A percentile compares a stretch with the other conserved stretches of the same genome.
phyloP scores from a whole-genome alignment of 2,329 filamentous ascomycete genomes.

The Monilinia fructicola region DNA sequence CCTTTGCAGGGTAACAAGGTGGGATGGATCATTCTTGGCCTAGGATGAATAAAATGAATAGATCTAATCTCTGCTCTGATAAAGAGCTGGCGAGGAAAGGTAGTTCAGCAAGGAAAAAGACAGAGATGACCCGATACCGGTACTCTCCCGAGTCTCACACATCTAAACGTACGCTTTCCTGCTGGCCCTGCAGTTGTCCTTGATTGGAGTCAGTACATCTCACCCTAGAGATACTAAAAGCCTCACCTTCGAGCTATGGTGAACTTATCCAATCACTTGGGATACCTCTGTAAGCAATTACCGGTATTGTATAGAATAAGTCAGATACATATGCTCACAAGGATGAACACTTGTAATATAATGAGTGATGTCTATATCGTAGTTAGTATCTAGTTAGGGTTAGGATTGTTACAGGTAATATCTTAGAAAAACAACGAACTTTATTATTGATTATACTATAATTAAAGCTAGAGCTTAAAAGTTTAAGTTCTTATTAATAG shows the following conservation, averaged over 20 bases:
- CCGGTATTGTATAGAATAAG: neutral
- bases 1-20: neutral
- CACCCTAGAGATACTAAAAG: neutral
- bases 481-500: no score
- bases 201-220: neutral
- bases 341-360: neutral
- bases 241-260: no score
- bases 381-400: no score
- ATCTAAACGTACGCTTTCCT: no score
- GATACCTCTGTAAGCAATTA: neutral
- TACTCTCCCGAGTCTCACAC: neutral
- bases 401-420: no score
- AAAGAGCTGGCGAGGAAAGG: neutral
- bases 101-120: neutral
- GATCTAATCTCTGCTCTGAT: constrained; percentile 10
- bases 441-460: no score
- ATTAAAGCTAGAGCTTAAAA: no score
- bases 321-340: neutral
- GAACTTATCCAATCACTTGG: neutral
- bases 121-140: neutral
- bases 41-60: neutral
- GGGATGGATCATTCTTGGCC: neutral
- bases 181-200: no score
- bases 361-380: no score
- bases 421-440: no score